These are phyloP conservation scores for Fraxinus xanthoxyloides DNA, from an alignment of 305 asterid species.

Conservation along the genomic window DNA sequence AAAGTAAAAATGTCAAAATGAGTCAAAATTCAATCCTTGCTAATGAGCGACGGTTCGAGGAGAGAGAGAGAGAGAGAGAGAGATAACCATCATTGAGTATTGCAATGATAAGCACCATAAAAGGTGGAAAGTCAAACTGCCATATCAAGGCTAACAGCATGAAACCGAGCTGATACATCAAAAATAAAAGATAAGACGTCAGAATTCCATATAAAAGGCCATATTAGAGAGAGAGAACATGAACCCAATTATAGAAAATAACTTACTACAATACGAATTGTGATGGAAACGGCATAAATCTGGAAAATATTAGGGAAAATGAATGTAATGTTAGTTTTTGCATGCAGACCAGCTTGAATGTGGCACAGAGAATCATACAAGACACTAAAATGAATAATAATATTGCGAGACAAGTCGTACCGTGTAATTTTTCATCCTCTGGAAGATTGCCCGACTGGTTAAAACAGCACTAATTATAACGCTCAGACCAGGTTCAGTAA, in stretches of 20 bases:
- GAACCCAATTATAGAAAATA: not conserved
- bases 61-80: constrained; percentile 17
- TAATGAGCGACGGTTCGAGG: not conserved
- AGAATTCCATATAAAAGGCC: not conserved
- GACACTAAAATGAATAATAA: not conserved
- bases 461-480: constrained; percentile 98
- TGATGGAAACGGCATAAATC: constrained; percentile 99
- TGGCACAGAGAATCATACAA: not conserved
- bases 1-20: not conserved
- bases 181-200: constrained; percentile 8
- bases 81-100: constrained; percentile 84
- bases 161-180: constrained; percentile 80
- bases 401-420: constrained; percentile 32
- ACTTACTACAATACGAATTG: constrained; percentile 98
- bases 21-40: not conserved
- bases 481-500: constrained; percentile 97
- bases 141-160: constrained; percentile 94
- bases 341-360: constrained; percentile 1
- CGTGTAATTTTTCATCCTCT: constrained; percentile 98
- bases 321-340: constrained; percentile 9
- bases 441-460: constrained; percentile 97
- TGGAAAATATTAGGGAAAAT: constrained; percentile 31
- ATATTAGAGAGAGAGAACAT: not conserved
- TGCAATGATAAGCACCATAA: constrained; percentile 99
- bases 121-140: constrained; percentile 98